Evolutionary conservation across 257 asterid species (phyloP).

Genomic region (Solanum chmielewskii): DNA sequence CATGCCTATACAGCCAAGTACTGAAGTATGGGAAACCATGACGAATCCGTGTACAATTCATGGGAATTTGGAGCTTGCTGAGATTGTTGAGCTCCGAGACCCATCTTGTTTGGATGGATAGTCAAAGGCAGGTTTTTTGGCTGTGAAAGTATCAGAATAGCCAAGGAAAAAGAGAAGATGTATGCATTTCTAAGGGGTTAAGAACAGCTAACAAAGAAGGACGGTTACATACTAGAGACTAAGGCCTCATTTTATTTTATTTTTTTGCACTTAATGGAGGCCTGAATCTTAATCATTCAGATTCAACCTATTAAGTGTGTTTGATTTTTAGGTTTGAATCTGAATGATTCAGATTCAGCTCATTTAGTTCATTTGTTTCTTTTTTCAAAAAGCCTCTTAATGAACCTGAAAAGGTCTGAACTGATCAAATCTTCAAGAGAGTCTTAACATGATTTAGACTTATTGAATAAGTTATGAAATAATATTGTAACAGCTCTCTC

Average conservation of each 20-base stretch:
- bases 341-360: too few species aligned
- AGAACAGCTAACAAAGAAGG: conserved; percentile 66
- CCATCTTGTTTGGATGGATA: conserved; percentile 48
- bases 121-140: conserved; percentile 56
- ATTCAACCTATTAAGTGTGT: too few species aligned
- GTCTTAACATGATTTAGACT: too few species aligned
- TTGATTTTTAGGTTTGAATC: too few species aligned
- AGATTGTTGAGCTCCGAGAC: conserved; percentile 41
- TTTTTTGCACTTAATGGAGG: too few species aligned
- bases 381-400: too few species aligned
- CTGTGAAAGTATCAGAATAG: conserved; percentile 39
- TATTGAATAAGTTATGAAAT: too few species aligned
- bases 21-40: conserved; percentile 57
- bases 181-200: conserved; percentile 49
- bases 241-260: background rate
- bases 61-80: conserved; percentile 60
- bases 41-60: conserved; percentile 60
- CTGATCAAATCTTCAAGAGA: too few species aligned
- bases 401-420: too few species aligned
- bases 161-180: conserved; percentile 38
- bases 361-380: too few species aligned
- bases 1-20: conserved; percentile 51
- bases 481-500: too few species aligned
- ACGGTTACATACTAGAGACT: conserved; percentile 57
- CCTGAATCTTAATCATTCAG: too few species aligned